phyloP scores from a whole-genome alignment of 495 filamentous ascomycete species.

The Lindgomyces ingoldianus region DNA sequence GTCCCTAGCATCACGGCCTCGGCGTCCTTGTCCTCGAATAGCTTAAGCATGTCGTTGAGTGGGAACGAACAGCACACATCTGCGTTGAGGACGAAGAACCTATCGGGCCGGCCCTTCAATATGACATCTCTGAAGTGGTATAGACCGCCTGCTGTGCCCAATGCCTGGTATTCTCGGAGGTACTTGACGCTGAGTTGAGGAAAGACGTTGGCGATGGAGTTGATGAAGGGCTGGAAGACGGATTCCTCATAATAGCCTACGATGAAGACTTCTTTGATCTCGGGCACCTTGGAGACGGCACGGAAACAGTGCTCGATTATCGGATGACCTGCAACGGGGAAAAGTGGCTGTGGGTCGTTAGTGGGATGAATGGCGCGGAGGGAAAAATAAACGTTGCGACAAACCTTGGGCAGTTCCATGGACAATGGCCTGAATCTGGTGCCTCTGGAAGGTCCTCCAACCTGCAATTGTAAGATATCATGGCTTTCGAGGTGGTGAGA shows the following conservation, averaged over 20 bases:
- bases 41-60: conserved; percentile 86
- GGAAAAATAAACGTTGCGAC: conserved; percentile 15
- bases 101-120: conserved; percentile 90
- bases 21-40: conserved; percentile 93
- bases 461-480: conserved; percentile 55
- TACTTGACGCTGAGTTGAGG: conserved; percentile 91
- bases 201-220: conserved; percentile 79
- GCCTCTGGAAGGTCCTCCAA: conserved; percentile 90
- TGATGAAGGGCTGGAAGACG: conserved; percentile 97
- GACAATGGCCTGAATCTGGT: conserved; percentile 96
- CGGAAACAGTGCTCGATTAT: conserved; percentile 97
- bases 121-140: conserved; percentile 99
- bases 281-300: conserved; percentile 86
- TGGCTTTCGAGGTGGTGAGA: conserved; percentile 3
- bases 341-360: conserved; percentile 71
- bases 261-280: conserved; percentile 93
- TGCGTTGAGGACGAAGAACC: conserved; percentile 95
- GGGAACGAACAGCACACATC: conserved; percentile 99
- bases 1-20: conserved; percentile 98
- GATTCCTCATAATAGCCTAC: conserved; percentile 98
- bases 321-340: conserved; percentile 96
- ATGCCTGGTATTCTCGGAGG: conserved; percentile 93
- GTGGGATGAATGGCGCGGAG: background rate
- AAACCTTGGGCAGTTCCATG: conserved; percentile 94
- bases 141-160: conserved; percentile 93